Conservation (phyloP, 208 protist species). For the Leishmania gerbilli region DNA sequence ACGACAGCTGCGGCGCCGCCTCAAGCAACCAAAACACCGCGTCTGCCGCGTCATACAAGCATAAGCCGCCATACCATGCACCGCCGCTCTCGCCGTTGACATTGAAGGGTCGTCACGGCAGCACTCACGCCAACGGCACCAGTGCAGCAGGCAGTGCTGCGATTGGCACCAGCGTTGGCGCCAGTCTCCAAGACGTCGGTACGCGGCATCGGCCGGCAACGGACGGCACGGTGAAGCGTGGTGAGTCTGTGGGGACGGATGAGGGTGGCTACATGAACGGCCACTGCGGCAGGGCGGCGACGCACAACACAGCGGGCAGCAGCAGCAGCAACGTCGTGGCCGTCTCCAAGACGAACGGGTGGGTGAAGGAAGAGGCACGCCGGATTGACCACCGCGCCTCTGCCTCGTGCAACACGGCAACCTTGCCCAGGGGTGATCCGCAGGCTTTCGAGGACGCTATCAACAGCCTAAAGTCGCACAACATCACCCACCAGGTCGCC, state of each 20-base stretch:
- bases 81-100: slow-evolving; percentile 24
- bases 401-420: not conserved
- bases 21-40: not conserved
- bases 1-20: not conserved
- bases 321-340: not conserved
- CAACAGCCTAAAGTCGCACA: not conserved
- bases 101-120: not conserved
- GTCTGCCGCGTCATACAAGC: not conserved
- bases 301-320: not conserved
- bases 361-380: slow-evolving; percentile 38
- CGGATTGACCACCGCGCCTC: slow-evolving; percentile 14
- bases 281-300: no score
- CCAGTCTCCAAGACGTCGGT: not conserved
- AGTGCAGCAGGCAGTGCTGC: not conserved
- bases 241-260: not conserved
- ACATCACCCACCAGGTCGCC: slow-evolving; percentile 10
- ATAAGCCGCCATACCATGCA: slow-evolving; percentile 23
- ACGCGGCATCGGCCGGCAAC: not conserved
- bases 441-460: not conserved
- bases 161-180: not conserved
- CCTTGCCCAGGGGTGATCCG: not conserved
- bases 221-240: slow-evolving; percentile 9
- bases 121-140: not conserved
- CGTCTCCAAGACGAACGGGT: slow-evolving; percentile 19
- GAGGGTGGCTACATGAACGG: not conserved